A percentile compares a stretch with the other conserved stretches of the same genome.
These are phyloP conservation scores for Miscanthus lutarioriparius DNA, from an alignment of 176 grass and related monocot genomes.

Conservation along the genomic window DNA sequence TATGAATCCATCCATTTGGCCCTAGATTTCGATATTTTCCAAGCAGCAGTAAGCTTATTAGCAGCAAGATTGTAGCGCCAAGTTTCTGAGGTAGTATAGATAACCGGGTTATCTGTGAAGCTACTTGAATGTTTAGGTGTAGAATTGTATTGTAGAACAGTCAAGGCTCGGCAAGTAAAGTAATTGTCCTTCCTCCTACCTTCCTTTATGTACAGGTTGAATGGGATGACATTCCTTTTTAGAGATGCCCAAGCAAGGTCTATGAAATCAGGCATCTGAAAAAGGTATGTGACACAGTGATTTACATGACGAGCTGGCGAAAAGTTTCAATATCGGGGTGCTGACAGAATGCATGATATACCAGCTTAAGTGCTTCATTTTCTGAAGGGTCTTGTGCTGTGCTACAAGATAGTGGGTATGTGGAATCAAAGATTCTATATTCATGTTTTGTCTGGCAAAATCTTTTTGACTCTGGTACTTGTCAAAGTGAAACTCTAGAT, in stretches of 20 bases:
- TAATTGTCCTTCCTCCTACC: conserved; percentile 61
- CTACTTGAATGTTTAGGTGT: conserved; percentile 42
- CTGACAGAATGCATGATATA: conserved; percentile 27
- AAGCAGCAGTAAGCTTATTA: conserved; percentile 50
- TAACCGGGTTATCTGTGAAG: conserved; percentile 31
- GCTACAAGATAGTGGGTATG: conserved; percentile 52
- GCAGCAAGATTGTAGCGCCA: conserved; percentile 40
- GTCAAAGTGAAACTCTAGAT: not conserved
- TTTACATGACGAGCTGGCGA: conserved; percentile 37
- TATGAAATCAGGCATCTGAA: conserved; percentile 1
- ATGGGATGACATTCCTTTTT: conserved; percentile 35
- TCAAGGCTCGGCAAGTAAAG: conserved; percentile 41
- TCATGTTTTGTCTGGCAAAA: conserved; percentile 11
- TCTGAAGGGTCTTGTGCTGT: conserved; percentile 39
- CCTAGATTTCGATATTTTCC: conserved; percentile 28
- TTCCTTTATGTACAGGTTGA: conserved; percentile 60
- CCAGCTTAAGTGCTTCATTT: conserved; percentile 34
- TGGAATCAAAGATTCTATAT: conserved; percentile 41
- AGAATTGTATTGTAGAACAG: conserved; percentile 41
- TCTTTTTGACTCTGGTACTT: not conserved
- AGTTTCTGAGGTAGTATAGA: conserved; percentile 60
- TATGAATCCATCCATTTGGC: conserved; percentile 32
- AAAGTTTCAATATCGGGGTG: conserved; percentile 21
- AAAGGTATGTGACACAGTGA: conserved; percentile 8
- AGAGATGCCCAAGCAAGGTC: conserved; percentile 36